phyloP scores from a whole-genome alignment of 225 moss, liverwort and hornwort species.

The Pseudisothecium myosuroides region DNA sequence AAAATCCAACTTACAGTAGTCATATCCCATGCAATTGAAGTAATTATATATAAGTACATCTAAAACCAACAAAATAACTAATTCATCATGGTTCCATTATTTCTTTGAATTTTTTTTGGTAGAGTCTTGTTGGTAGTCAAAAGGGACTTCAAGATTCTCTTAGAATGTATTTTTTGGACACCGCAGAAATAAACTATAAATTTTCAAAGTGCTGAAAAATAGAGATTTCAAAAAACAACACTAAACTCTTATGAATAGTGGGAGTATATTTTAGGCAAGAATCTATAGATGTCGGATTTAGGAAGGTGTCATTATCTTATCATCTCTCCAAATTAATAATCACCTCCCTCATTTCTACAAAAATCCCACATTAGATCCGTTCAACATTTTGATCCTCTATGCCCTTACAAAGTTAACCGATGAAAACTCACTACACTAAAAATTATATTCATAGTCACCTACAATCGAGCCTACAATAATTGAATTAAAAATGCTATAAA shows the following conservation, averaged over 20 bases:
- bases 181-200: fast-evolving
- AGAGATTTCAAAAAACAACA: fast-evolving
- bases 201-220: neutral
- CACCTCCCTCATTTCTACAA: neutral
- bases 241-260: too few relatives aligned
- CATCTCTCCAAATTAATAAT: neutral
- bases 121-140: neutral
- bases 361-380: too few relatives aligned
- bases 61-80: neutral
- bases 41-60: fast-evolving
- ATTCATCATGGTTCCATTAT: fast-evolving
- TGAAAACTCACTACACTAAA: neutral
- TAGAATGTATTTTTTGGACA: neutral
- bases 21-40: neutral
- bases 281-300: too few relatives aligned
- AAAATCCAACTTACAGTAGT: too few relatives aligned
- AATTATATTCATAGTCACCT: fast-evolving
- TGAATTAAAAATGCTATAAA: neutral
- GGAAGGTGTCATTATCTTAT: neutral
- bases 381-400: neutral
- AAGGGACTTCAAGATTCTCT: fast-evolving
- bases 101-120: fast-evolving
- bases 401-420: neutral
- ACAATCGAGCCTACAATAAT: too few relatives aligned
- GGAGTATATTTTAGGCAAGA: neutral